Percentiles rank a stretch among this genome's conserved stretches.
Conservation (phyloP, 352 stramenopile species). For the Elongisporangium undulatum region DNA sequence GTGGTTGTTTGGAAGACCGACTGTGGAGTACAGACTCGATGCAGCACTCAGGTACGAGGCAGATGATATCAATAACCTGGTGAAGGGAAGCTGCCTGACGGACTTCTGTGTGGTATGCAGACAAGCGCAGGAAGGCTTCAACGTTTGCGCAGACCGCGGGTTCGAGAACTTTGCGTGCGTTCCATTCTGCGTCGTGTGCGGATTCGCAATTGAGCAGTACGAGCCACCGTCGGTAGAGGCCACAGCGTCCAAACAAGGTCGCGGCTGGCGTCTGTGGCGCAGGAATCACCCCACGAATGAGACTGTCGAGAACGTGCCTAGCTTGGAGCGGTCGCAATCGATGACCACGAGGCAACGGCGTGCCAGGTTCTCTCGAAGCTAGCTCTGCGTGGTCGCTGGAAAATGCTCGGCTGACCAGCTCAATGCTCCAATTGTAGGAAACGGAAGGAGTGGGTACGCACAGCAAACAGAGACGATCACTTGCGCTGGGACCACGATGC, state of each 20-base stretch:
- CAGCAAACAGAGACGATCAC: background rate
- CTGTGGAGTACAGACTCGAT: background rate
- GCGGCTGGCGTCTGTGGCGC: background rate
- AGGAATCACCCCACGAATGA: background rate
- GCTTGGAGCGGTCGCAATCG: background rate
- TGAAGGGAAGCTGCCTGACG: background rate
- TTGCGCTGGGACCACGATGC: background rate
- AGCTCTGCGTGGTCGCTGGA: background rate
- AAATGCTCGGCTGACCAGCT: background rate
- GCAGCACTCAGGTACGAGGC: background rate
- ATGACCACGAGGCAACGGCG: background rate
- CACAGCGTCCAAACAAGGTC: background rate
- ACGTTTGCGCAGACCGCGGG: conserved; percentile 30
- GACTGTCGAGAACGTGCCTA: background rate
- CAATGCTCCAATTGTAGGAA: background rate
- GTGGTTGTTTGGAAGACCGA: background rate
- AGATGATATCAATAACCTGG: background rate
- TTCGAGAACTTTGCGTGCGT: conserved; percentile 50
- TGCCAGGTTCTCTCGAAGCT: background rate
- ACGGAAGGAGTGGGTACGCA: background rate
- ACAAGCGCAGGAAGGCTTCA: conserved; percentile 30
- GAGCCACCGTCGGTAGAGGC: background rate
- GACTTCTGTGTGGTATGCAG: conserved; percentile 6
- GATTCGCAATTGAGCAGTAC: conserved; percentile 6
- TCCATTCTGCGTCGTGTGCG: conserved; percentile 34